phyloP scores from a whole-genome alignment of 768 basidiomycete genomes.

The Amanita brunnescens region DNA sequence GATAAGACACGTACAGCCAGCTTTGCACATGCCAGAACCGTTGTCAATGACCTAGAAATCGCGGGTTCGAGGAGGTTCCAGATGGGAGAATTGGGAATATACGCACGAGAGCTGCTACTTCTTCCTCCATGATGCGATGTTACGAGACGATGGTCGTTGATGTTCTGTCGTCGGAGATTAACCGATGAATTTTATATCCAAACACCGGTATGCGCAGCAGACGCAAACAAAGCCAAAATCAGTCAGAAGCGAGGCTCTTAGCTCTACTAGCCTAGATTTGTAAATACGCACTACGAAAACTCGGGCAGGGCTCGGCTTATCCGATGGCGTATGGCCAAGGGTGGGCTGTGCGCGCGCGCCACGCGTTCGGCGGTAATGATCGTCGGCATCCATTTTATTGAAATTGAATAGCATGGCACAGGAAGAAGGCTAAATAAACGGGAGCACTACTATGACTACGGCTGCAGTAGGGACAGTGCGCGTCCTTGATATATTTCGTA shows the following conservation, averaged over 20 bases:
- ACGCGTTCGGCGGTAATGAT: too few species aligned
- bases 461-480: too few species aligned
- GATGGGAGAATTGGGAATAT: slow-evolving; percentile 27
- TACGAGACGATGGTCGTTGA: slow-evolving; percentile 11
- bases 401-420: too few species aligned
- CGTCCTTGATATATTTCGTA: too few species aligned
- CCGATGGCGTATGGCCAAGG: slow-evolving; percentile 28
- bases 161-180: neutral
- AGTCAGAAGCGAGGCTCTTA: too few species aligned
- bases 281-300: neutral
- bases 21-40: slow-evolving; percentile 99
- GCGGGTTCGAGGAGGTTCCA: slow-evolving; percentile 2
- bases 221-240: slow-evolving; percentile 4
- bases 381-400: too few species aligned
- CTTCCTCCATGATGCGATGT: slow-evolving; percentile 37
- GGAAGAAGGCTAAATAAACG: too few species aligned
- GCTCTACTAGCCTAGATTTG: too few species aligned
- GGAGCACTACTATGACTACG: too few species aligned
- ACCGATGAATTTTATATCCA: neutral
- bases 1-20: slow-evolving; percentile 70
- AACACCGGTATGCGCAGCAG: neutral
- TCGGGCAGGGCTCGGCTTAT: slow-evolving; percentile 17
- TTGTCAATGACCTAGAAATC: slow-evolving; percentile 70
- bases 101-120: slow-evolving; percentile 41
- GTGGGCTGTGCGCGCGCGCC: too few species aligned